A percentile compares a stretch with the other conserved stretches of the same genome.
Evolutionary conservation across 257 asterid species (phyloP).

Genomic region (Solanum habrochaites): DNA sequence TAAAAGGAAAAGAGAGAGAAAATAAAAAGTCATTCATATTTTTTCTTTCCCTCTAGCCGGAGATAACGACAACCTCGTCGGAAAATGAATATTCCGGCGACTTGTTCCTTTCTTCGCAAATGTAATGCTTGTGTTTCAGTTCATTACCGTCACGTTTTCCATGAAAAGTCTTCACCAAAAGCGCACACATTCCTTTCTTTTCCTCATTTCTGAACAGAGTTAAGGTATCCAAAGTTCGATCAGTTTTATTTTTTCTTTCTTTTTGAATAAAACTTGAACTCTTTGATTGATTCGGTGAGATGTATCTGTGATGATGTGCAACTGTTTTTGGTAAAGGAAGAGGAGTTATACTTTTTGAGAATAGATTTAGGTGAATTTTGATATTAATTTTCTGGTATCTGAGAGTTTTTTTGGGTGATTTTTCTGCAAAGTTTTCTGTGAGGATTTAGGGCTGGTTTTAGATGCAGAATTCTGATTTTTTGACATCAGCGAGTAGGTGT

Average conservation of each 20-base stretch:
- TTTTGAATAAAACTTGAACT: not conserved
- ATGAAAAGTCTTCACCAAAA: slow-evolving; percentile 28
- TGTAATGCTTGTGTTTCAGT: slow-evolving; percentile 32
- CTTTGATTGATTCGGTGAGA: not conserved
- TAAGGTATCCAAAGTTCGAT: not conserved
- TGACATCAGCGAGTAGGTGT: not conserved
- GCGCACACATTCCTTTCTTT: not conserved
- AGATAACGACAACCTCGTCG: slow-evolving; percentile 14
- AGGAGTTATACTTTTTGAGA: not conserved
- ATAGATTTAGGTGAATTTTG: not conserved
- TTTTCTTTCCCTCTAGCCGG: not conserved
- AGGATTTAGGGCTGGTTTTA: not conserved
- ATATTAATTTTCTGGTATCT: not conserved
- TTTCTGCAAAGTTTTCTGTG: not conserved
- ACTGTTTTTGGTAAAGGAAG: not conserved
- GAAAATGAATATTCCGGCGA: slow-evolving; percentile 41
- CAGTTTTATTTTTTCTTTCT: not conserved
- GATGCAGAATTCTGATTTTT: not conserved
- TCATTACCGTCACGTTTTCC: slow-evolving; percentile 63
- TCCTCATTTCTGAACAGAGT: not conserved
- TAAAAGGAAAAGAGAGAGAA: not conserved
- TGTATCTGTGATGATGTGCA: not conserved
- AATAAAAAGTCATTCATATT: not conserved
- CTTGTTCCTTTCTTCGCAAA: slow-evolving; percentile 1
- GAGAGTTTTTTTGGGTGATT: not conserved